Evolutionary conservation across 2,329 filamentous ascomycete genomes (phyloP).

Genomic region (Alternaria gaisen): DNA sequence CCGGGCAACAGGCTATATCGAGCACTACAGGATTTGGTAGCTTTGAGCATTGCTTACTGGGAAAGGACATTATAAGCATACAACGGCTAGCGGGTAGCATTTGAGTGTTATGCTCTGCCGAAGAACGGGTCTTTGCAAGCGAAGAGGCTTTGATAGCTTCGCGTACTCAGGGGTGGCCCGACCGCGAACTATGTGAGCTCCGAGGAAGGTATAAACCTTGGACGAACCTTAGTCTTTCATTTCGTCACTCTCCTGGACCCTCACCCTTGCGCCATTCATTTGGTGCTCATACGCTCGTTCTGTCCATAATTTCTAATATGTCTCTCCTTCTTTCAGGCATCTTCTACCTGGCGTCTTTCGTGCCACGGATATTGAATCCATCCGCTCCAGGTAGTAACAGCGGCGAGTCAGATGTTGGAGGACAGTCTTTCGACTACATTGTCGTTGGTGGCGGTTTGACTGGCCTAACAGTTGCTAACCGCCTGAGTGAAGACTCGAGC

Average conservation of each 20-base stretch:
- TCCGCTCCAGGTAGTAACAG: slow-evolving; percentile 4
- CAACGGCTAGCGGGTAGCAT: neutral
- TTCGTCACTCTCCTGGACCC: neutral
- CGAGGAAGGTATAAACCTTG: slow-evolving; percentile 11
- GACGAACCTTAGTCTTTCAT: neutral
- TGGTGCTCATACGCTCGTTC: slow-evolving; percentile 6
- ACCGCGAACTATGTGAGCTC: neutral
- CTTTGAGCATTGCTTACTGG: neutral
- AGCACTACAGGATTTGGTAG: neutral
- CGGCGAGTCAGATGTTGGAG: slow-evolving; percentile 23
- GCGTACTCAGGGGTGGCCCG: slow-evolving; percentile 9
- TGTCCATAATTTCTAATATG: slow-evolving; percentile 16
- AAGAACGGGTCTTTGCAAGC: neutral
- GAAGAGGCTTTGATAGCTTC: neutral
- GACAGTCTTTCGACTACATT: slow-evolving; percentile 43
- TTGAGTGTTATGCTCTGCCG: neutral
- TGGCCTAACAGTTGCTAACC: slow-evolving; percentile 42
- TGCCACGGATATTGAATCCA: slow-evolving; percentile 18
- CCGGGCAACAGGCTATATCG: neutral
- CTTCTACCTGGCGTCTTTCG: slow-evolving; percentile 27
- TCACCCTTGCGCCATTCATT: slow-evolving; percentile 8
- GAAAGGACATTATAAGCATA: neutral
- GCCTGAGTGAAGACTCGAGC: slow-evolving; percentile 38
- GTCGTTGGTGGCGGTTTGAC: slow-evolving; percentile 44
- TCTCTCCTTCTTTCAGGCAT: slow-evolving; percentile 16